Evolutionary conservation across 805 yeast genomes (phyloP), one percentile per base, ranked within the genome.

Genomic region (Spathaspora girioi): DNA sequence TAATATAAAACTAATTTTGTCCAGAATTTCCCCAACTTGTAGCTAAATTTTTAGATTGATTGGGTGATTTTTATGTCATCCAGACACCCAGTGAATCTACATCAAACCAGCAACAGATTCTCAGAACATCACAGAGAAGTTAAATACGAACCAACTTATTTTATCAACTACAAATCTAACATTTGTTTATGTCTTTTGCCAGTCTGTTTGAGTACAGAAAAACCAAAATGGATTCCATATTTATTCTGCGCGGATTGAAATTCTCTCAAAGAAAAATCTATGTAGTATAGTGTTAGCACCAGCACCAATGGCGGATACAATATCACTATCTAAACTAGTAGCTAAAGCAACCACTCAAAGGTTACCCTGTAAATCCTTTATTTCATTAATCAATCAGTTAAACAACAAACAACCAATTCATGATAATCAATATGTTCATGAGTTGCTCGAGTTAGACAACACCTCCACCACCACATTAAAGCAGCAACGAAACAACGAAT

Each of bases 301-400:
- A 31, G 35, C 10, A 26, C 4, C 38, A 29, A 50, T 50, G 53
- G n/a, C 50, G 7, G 42, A 43, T 2, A 46, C 38, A 3, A 44
- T 50, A 19, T 49, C 53, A 6, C 42, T 53, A n/a, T 5, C 29
- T 11, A 59, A 58, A 46, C 58, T 70, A 15, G 58, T 68, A 23
- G 57, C 54, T 46, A 57, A 54, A 10, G 54, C 67, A 2, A 50
- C 63, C 3, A 50, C 56, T 18, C 60, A 59, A 48, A 55, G 55
- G 9, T 50, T 66, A 4, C 41, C 68, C 9, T 52, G 58, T 38
- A 62, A 59, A 47, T 58, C 59, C 14, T 72, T 73, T 52, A 52
- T 59, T 5, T 52, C 60, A 3, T 57, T 73, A 15, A 64, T 59
- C 51, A 56, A 58, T 42, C 73, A 70, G 53, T 56, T 72, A 26